These are phyloP conservation scores for Cnidoscolus chayamansa DNA, from an alignment of 441 rosid species.

Conservation along the genomic window DNA sequence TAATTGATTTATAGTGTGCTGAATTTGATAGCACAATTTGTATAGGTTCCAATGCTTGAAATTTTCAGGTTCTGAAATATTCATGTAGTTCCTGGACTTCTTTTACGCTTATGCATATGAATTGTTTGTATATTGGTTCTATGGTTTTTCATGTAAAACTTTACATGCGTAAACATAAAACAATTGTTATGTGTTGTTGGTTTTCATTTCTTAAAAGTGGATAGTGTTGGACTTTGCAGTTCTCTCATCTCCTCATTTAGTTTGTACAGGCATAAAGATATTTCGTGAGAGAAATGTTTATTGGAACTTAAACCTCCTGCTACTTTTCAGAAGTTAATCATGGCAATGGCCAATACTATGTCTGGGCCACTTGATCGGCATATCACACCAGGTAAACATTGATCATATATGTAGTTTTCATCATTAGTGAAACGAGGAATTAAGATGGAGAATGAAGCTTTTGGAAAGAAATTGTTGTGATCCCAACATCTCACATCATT, in stretches of 20 bases:
- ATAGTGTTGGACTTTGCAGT: neutral
- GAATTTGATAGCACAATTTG: too few relatives aligned
- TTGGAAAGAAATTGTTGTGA: neutral
- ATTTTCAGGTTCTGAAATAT: too few relatives aligned
- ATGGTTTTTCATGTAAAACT: neutral
- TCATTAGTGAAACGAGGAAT: neutral
- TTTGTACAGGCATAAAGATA: slow-evolving; percentile 3
- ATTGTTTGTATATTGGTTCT: neutral
- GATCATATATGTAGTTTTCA: neutral
- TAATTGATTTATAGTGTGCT: too few relatives aligned
- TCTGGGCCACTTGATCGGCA: slow-evolving; percentile 36
- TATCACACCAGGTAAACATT: slow-evolving; percentile 30
- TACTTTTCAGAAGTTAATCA: slow-evolving; percentile 22
- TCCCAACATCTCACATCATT: too few relatives aligned
- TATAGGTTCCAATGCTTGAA: too few relatives aligned
- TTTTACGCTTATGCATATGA: neutral
- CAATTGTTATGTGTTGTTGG: too few relatives aligned
- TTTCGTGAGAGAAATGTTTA: neutral
- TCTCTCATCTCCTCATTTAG: neutral
- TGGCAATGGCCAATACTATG: slow-evolving; percentile 46
- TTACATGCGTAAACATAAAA: neutral
- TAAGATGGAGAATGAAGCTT: neutral
- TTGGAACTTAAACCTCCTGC: slow-evolving; percentile 23
- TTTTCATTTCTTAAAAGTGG: too few relatives aligned
- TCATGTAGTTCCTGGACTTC: too few relatives aligned